phyloP scores from a whole-genome alignment of 2,329 filamentous ascomycete genomes.

The Aspergillus proliferans region DNA sequence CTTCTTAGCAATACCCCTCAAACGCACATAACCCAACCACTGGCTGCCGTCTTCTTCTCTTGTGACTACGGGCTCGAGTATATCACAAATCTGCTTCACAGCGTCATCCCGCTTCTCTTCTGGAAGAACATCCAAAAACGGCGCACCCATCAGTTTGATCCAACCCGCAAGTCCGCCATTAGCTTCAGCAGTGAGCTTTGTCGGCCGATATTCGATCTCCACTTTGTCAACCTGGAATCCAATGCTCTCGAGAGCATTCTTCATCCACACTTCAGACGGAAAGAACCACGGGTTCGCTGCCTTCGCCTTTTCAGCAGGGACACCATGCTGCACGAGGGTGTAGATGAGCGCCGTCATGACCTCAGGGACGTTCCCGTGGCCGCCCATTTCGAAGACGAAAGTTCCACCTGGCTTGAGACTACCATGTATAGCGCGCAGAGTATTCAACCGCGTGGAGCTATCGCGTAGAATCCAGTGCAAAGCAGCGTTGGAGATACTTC shows the following conservation, averaged over 20 bases:
- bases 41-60: conserved; percentile 52
- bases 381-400: conserved; percentile 67
- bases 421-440: conserved; percentile 50
- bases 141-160: conserved; percentile 58
- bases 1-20: conserved; percentile 38
- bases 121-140: conserved; percentile 51
- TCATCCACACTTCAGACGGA: conserved; percentile 57
- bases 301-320: conserved; percentile 45
- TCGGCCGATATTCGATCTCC: conserved; percentile 62
- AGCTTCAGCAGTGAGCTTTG: conserved; percentile 38
- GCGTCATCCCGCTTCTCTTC: conserved; percentile 46
- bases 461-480: conserved; percentile 60
- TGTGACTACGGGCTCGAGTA: conserved; percentile 51
- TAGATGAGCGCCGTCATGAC: conserved; percentile 53
- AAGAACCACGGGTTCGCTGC: conserved; percentile 65
- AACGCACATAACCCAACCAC: conserved; percentile 44
- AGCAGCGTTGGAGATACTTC: conserved; percentile 56
- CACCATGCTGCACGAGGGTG: conserved; percentile 46
- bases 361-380: conserved; percentile 62
- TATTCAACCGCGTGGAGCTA: conserved; percentile 38
- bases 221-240: conserved; percentile 47
- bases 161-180: conserved; percentile 59
- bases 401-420: conserved; percentile 51
- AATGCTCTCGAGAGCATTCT: conserved; percentile 26
- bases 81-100: conserved; percentile 49